Base-by-base conservation (phyloP, 1,284 basidiomycete genomes). In the Ganoderma leucocontextum region DNA sequence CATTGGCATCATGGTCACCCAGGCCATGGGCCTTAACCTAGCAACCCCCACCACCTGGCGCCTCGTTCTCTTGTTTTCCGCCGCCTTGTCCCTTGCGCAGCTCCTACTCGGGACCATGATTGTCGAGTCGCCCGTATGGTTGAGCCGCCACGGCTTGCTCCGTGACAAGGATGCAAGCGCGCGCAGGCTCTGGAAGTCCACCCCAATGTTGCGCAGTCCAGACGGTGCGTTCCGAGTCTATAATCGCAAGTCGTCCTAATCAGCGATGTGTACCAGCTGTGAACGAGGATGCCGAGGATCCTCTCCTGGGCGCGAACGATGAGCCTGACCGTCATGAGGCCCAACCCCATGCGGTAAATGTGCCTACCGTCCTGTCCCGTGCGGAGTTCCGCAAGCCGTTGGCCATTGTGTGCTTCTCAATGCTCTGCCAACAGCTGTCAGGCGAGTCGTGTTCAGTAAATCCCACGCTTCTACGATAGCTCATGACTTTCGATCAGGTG, bases 391-490 rank as follows among this genome's bases (percentile, higher is more conserved):
- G 90, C 47, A 83, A 81, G 57, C 92, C 95, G 1, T 83, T 96
- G n/a, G 76, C 89, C 5, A 88, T 93, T 53, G 85, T 93, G 22
- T 88, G 87, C 66, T 86, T 91, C 71, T 90, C 90, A 2, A 94
- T 95, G 91, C 75, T 89, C 22, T 87, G 89, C 13, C 94, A 96
- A 75, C 95, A 96, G 78, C 71, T 94, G 22, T 94, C 92, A 58
- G 95, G 94, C 86, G 77, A 44, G 79, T 39, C 17, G 9, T 52
- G 17, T 66, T 17, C 9, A n/a, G 38, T 41, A 8, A 60, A 22
- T 55, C 13, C 29, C 9, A 15, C 0, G 22, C 36, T 19, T 25
- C 25, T 19, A 22, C 35, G 7, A 10, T 25, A 36, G 9, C 29
- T 52, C 38, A 60, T 25, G 12, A 33, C 55, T 12, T n/a, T 6